Conservation (phyloP, 108 stramenopile species). For the Poteriospumella lacustris region DNA sequence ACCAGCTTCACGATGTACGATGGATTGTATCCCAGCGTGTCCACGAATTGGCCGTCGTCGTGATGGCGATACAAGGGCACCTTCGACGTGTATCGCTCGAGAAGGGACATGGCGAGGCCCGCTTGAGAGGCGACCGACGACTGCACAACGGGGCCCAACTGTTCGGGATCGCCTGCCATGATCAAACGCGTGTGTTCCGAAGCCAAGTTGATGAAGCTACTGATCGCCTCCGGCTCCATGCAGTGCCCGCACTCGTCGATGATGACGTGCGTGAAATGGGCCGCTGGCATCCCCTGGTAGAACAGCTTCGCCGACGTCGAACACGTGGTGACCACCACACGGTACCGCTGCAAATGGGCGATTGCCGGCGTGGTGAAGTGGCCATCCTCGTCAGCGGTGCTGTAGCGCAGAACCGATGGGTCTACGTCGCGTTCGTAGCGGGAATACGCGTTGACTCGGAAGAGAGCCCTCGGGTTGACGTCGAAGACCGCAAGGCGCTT, state of each 20-base stretch:
- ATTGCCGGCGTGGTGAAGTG: not conserved
- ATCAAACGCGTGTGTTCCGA: not conserved
- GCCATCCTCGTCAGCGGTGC: not conserved
- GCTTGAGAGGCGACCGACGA: not conserved
- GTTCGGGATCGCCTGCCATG: constrained; percentile 27
- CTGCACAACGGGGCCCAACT: not conserved
- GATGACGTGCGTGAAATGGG: not conserved
- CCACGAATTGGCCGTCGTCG: not conserved
- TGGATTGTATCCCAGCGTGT: not conserved
- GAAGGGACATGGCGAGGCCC: not conserved
- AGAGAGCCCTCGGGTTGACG: not conserved
- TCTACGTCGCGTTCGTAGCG: not conserved
- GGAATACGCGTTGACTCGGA: constrained; percentile 1
- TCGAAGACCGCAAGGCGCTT: not conserved
- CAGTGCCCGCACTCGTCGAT: constrained; percentile 15
- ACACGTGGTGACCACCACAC: constrained; percentile 9
- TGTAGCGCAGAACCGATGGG: not conserved
- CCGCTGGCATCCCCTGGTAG: not conserved
- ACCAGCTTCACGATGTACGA: constrained; percentile 3
- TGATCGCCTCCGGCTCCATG: constrained; percentile 2
- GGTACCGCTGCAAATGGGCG: not conserved
- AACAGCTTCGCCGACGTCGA: not conserved
- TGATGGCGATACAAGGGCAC: not conserved
- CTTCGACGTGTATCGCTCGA: not conserved
- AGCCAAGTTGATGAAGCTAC: not conserved